Base-by-base conservation (phyloP, 2,329 filamentous ascomycete species). In the Aaosphaeria pasadenensis region DNA sequence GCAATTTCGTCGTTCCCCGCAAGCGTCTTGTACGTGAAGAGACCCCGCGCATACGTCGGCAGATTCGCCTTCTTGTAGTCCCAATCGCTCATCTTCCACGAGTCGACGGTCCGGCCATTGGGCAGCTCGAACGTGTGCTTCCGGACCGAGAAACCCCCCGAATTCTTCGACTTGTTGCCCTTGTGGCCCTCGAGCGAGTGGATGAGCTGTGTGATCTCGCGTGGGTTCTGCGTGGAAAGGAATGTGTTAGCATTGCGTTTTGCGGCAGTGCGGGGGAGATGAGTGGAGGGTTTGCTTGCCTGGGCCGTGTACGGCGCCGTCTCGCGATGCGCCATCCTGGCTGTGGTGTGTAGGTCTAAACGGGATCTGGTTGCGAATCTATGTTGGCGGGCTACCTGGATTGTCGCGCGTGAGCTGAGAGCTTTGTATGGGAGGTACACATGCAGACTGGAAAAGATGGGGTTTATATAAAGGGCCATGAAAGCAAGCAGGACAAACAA, bases 31-130 rank as follows among this genome's bases (percentile, higher is more conserved):
- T 87, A 87, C n/a, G 91, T 99, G 72, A 99, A 99, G 1, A 99
- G 81, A 5, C 94, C 94, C 46, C 94, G 85, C 5, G 94, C 91
- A 68, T 96, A 96, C 1, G 90, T 96, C 5, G 94, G 94, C 7
- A 99, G 80, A 57, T 90, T 82, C 11, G 75, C 74, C 58, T 86
- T 87, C 75, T 97, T 97, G 80, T 97, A 99, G 62, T 97, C 92
- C 87, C 87, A 95, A 57, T 99, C 94, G 60, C 88, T 85, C 71
- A 97, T 87, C 57, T 87, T 86, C 94, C 94, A 99, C 3, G 92
- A 96, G 65, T 94, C 84, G 48, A 97, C 89, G 5, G 75, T 76
- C 55, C 89, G 81, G 29, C 81, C 77, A 49, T 84, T 77, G 24
- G 80, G 77, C 5, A 97, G 81, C 1, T 77, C 60, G 65, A 89